Evolutionary conservation across 108 stramenopile genomes (phyloP).

Genomic region (Epithemia pelagica): DNA sequence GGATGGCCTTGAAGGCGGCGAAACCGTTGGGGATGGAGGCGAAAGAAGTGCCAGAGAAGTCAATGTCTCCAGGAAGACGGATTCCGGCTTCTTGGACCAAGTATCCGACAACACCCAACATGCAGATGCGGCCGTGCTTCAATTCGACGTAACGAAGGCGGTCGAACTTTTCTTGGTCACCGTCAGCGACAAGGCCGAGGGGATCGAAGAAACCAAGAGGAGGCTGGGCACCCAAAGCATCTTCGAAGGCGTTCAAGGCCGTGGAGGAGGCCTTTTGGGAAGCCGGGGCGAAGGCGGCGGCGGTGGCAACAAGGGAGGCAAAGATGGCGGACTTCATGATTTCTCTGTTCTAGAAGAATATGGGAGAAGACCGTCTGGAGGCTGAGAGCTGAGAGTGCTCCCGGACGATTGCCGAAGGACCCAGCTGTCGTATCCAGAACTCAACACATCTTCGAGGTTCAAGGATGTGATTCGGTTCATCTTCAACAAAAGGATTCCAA

Average conservation of each 20-base stretch:
- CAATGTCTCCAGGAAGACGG: slow-evolving; percentile 72
- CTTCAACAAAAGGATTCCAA: too few relatives aligned
- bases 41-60: slow-evolving; percentile 57
- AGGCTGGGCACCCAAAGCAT: slow-evolving; percentile 74
- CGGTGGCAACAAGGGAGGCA: too few relatives aligned
- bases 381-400: too few relatives aligned
- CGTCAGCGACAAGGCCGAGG: slow-evolving; percentile 52
- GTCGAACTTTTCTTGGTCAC: slow-evolving; percentile 46
- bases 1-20: slow-evolving; percentile 49
- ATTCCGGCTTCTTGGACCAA: slow-evolving; percentile 30
- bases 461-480: too few relatives aligned
- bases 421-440: too few relatives aligned
- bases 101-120: slow-evolving; percentile 61
- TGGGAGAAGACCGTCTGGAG: too few relatives aligned
- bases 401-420: too few relatives aligned
- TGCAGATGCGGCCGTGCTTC: slow-evolving; percentile 86
- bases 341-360: too few relatives aligned
- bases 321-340: too few relatives aligned
- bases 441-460: too few relatives aligned
- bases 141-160: slow-evolving; percentile 81
- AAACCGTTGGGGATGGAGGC: slow-evolving; percentile 54
- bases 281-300: too few relatives aligned
- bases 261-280: slow-evolving; percentile 39
- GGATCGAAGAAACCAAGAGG: slow-evolving; percentile 89
- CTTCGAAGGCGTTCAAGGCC: slow-evolving; percentile 57